Percentiles rank a stretch among this genome's conserved stretches.
These are phyloP conservation scores for Ophiostoma himal-ulmi DNA, from an alignment of 2,329 filamentous ascomycete species.

Conservation along the genomic window DNA sequence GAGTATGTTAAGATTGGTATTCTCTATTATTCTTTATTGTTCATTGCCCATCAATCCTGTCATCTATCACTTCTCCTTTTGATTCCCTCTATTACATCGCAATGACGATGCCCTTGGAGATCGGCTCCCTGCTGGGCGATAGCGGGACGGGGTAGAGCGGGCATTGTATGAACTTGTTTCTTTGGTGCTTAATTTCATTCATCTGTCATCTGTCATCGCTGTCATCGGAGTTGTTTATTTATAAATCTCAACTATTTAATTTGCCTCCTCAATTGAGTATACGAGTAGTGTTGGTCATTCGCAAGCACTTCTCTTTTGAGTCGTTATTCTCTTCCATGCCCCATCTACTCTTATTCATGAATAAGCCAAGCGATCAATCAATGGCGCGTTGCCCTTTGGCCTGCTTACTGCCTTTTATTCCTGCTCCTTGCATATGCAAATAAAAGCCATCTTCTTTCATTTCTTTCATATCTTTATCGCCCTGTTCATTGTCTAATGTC, in stretches of 20 bases:
- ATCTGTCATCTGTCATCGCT: too few relatives aligned
- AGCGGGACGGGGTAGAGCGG: neutral
- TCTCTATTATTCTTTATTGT: neutral
- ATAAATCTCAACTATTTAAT: neutral
- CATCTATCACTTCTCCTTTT: neutral
- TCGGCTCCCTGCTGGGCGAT: neutral
- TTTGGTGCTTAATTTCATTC: too few relatives aligned
- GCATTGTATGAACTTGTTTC: too few relatives aligned
- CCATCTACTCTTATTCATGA: neutral
- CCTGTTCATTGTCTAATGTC: neutral
- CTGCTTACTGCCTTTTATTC: neutral
- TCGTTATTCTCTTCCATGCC: neutral
- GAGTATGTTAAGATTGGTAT: neutral
- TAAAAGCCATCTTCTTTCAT: too few relatives aligned
- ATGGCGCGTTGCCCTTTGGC: neutral
- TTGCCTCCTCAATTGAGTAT: neutral
- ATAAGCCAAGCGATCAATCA: neutral
- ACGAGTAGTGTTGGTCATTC: neutral
- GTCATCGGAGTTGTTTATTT: too few relatives aligned
- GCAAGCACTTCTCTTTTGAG: neutral
- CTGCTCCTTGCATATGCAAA: too few relatives aligned
- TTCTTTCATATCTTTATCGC: neutral
- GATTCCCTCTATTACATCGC: neutral
- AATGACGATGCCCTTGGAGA: conserved; percentile 5
- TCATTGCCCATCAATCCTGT: neutral